Percentiles rank a stretch among this genome's conserved stretches.
Conservation (phyloP, 1,284 basidiomycete species). For the Heterobasidion irregulare region DNA sequence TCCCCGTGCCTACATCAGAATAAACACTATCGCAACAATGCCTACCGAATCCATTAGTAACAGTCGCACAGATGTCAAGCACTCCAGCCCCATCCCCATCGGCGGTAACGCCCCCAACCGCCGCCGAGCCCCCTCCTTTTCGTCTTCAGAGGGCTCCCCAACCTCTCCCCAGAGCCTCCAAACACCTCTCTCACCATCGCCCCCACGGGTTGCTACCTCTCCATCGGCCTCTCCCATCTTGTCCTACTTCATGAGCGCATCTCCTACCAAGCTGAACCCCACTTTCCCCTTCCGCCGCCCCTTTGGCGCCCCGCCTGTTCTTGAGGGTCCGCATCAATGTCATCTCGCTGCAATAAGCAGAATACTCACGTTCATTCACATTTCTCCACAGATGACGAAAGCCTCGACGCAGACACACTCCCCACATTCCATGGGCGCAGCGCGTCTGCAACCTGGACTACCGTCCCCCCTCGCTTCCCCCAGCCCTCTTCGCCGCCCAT, state of each 20-base stretch:
- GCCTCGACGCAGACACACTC: slow-evolving; percentile 23
- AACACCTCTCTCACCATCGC: slow-evolving; percentile 32
- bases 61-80: slow-evolving; percentile 19
- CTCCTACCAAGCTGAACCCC: slow-evolving; percentile 35
- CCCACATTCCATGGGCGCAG: slow-evolving; percentile 20
- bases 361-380: background rate
- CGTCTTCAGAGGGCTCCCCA: slow-evolving; percentile 39
- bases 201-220: slow-evolving; percentile 39
- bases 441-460: slow-evolving; percentile 35
- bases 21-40: slow-evolving; percentile 1
- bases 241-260: slow-evolving; percentile 57
- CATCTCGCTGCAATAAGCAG: background rate
- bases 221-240: slow-evolving; percentile 61
- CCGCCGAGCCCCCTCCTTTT: slow-evolving; percentile 32
- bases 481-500: slow-evolving; percentile 12
- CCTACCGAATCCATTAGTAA: slow-evolving; percentile 5
- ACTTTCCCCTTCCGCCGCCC: slow-evolving; percentile 51
- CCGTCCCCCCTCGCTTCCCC: slow-evolving; percentile 42
- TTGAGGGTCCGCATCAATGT: slow-evolving; percentile 43
- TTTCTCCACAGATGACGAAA: slow-evolving; percentile 26
- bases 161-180: slow-evolving; percentile 26
- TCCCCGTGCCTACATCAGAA: background rate
- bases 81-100: slow-evolving; percentile 62
- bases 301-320: slow-evolving; percentile 37
- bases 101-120: slow-evolving; percentile 22